These are phyloP conservation scores for Eimeria brunetti DNA, from an alignment of 169 alveolate species.

Conservation along the genomic window DNA sequence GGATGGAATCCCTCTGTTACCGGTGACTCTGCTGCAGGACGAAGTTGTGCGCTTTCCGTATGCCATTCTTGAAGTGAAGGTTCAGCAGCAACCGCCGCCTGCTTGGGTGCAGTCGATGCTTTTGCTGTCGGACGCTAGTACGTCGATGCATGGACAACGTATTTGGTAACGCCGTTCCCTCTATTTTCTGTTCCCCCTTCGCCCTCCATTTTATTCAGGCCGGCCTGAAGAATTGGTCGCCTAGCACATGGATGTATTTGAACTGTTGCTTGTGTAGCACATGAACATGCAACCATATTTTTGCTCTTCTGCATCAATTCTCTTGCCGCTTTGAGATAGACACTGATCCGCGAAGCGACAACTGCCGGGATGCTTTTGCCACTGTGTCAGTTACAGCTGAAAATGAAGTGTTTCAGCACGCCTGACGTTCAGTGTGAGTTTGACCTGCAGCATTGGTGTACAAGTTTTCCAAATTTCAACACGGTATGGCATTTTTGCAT, in stretches of 20 bases:
- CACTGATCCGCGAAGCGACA: not conserved
- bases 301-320: not conserved
- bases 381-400: not conserved
- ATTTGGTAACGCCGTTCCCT: not conserved
- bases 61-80: conserved; percentile 86
- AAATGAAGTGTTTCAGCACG: not conserved
- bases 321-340: not conserved
- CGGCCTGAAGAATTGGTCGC: not conserved
- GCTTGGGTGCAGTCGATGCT: conserved; percentile 85
- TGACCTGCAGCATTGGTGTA: conserved; percentile 80
- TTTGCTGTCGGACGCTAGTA: conserved; percentile 54
- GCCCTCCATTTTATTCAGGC: not conserved
- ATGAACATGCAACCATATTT: not conserved
- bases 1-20: not conserved
- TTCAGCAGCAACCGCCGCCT: conserved; percentile 83
- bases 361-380: not conserved
- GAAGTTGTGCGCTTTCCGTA: conserved; percentile 85
- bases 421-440: not conserved
- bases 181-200: not conserved
- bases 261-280: not conserved
- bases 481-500: conserved; percentile 86
- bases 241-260: not conserved
- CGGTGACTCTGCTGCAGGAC: conserved; percentile 50
- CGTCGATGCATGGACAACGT: not conserved
- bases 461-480: conserved; percentile 85